Conservation (phyloP, 352 stramenopile species). For the Pythium rhizo-oryzae region DNA sequence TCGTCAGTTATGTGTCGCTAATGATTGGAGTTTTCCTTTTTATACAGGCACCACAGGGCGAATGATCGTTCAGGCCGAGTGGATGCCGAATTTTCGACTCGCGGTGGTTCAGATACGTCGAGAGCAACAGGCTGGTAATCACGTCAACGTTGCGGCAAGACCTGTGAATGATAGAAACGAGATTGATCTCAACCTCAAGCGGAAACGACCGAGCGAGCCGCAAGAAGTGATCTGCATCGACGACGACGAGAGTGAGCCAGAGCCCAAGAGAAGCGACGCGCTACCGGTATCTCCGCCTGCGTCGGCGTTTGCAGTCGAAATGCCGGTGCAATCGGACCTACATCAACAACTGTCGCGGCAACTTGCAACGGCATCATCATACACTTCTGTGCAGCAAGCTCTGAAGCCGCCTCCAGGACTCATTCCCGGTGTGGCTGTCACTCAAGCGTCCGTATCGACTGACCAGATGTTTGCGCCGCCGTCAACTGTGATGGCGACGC, state of each 20-base stretch:
- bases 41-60: conserved; percentile 42
- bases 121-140: conserved; percentile 21
- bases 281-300: not conserved
- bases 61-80: conserved; percentile 43
- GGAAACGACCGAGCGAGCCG: conserved; percentile 35
- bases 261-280: not conserved
- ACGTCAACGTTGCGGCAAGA: not conserved
- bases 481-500: not conserved
- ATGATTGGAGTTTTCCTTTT: not conserved
- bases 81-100: conserved; percentile 46
- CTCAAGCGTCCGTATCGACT: not conserved
- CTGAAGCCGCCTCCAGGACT: not conserved
- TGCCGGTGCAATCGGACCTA: not conserved
- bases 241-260: conserved; percentile 21
- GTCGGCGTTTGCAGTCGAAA: not conserved
- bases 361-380: not conserved
- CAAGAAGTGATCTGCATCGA: conserved; percentile 67
- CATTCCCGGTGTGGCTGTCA: not conserved
- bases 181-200: conserved; percentile 31
- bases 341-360: not conserved
- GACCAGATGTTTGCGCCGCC: not conserved
- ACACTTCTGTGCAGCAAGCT: not conserved
- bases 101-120: conserved; percentile 38
- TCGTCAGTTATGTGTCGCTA: not conserved
- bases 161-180: not conserved